Percentiles rank a stretch among this genome's conserved stretches.
Evolutionary conservation across 495 filamentous ascomycete species (phyloP).

Genomic region (Rostrohypoxylon terebratum): DNA sequence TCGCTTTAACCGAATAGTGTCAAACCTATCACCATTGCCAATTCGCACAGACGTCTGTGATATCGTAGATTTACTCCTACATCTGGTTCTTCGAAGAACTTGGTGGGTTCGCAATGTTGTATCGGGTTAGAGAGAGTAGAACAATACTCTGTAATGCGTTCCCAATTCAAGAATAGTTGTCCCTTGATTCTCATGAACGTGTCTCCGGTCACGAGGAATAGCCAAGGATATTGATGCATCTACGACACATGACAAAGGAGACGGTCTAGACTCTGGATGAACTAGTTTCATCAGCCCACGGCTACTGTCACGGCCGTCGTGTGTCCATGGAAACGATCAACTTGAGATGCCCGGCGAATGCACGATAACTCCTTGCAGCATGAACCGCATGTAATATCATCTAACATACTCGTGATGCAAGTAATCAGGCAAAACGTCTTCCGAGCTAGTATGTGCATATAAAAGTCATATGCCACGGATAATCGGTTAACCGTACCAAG

Average conservation of each 20-base stretch:
- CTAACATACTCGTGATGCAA: constrained; percentile 34
- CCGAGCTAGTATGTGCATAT: constrained; percentile 2
- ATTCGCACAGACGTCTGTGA: constrained; percentile 24
- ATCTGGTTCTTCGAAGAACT: constrained; percentile 4
- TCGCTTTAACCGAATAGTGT: constrained; percentile 42
- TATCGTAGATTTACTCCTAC: constrained; percentile 22
- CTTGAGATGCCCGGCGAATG: constrained; percentile 8
- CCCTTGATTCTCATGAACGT: constrained; percentile 2
- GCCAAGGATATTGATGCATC: constrained; percentile 11
- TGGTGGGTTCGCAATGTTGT: constrained; percentile 25
- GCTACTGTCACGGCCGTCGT: constrained; percentile 22
- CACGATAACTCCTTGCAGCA: constrained; percentile 42
- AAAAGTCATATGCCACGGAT: constrained; percentile 24
- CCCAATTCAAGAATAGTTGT: background rate
- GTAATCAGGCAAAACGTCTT: constrained; percentile 38
- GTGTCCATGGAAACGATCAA: constrained; percentile 33
- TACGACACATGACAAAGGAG: constrained; percentile 43
- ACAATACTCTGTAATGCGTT: constrained; percentile 6
- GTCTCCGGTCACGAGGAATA: constrained; percentile 2
- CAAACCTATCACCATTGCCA: constrained; percentile 38
- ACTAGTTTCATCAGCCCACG: constrained; percentile 14
- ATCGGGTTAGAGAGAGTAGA: constrained; percentile 6
- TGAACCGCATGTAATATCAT: constrained; percentile 33
- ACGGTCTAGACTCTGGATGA: constrained; percentile 38
- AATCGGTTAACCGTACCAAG: constrained; percentile 38